These are phyloP conservation scores for Neonectria neomacrospora DNA, from an alignment of 2,329 filamentous ascomycete genomes.

Conservation along the genomic window DNA sequence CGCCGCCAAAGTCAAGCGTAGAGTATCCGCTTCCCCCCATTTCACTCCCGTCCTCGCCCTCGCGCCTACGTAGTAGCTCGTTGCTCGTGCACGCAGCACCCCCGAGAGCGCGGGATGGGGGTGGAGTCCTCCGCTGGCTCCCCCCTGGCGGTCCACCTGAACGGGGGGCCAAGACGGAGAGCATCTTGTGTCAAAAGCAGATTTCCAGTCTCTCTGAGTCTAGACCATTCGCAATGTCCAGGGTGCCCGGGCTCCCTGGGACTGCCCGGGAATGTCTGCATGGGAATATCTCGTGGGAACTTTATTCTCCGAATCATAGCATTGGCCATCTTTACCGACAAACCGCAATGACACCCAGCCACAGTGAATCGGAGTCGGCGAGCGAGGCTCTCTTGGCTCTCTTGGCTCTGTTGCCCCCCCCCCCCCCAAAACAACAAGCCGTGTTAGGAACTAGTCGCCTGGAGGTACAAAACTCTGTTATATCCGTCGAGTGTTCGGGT, in stretches of 20 bases:
- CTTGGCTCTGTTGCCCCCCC: not conserved
- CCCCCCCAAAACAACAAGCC: not conserved
- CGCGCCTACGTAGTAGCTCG: not conserved
- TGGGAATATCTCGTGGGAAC: not conserved
- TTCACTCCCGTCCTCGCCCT: not conserved
- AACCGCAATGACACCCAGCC: not conserved
- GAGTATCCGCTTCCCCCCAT: not conserved
- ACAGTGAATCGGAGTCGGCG: conserved; percentile 1
- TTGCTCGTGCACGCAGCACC: conserved; percentile 1
- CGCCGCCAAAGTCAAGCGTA: no score
- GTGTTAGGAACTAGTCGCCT: not conserved
- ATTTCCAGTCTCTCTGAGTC: conserved; percentile 12
- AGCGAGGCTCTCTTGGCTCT: not conserved
- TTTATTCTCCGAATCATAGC: conserved; percentile 1
- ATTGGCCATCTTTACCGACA: conserved; percentile 1
- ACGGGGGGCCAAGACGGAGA: no score
- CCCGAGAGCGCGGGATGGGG: conserved; percentile 12
- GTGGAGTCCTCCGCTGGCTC: conserved; percentile 22
- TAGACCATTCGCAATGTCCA: conserved; percentile 20
- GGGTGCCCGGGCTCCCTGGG: not conserved
- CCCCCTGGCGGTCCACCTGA: no score
- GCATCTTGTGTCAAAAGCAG: conserved; percentile 12
- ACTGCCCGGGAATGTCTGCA: not conserved
- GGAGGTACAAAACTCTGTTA: conserved; percentile 5
- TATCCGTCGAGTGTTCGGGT: not conserved